Evolutionary conservation across 2,329 filamentous ascomycete species (phyloP).

Genomic region (Exutisphaerella laricina): DNA sequence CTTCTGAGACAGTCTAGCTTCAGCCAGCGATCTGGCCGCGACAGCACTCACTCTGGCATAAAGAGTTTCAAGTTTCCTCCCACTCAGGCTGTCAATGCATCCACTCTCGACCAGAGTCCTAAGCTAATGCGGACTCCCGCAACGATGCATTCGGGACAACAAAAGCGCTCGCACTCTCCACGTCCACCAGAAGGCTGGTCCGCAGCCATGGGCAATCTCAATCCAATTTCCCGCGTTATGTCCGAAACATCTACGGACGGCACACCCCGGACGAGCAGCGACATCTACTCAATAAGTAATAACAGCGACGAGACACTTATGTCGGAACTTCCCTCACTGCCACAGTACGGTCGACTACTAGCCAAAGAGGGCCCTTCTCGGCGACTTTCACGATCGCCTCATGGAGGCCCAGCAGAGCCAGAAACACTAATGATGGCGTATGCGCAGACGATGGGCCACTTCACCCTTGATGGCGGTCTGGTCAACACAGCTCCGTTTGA

Average conservation of each 20-base stretch:
- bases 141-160: constrained; percentile 34
- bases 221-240: constrained; percentile 63
- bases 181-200: constrained; percentile 32
- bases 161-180: constrained; percentile 28
- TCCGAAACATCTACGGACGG: constrained; percentile 69
- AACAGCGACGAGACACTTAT: constrained; percentile 88
- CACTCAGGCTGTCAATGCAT: constrained; percentile 17
- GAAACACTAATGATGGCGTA: constrained; percentile 98
- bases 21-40: constrained; percentile 11
- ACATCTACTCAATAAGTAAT: constrained; percentile 93
- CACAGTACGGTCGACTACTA: constrained; percentile 46
- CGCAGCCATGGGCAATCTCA: constrained; percentile 45
- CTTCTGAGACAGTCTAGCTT: constrained; percentile 20
- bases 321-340: constrained; percentile 66
- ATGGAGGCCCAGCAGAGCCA: constrained; percentile 47
- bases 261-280: constrained; percentile 84
- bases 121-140: constrained; percentile 28
- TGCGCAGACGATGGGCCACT: constrained; percentile 86
- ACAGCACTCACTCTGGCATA: constrained; percentile 8
- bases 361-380: constrained; percentile 40
- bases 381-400: constrained; percentile 38
- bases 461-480: constrained; percentile 83
- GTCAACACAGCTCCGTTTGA: constrained; percentile 88
- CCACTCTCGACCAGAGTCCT: constrained; percentile 16
- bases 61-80: constrained; percentile 30